phyloP scores from a whole-genome alignment of 352 stramenopile genomes.

The Pythium myriotylum region DNA sequence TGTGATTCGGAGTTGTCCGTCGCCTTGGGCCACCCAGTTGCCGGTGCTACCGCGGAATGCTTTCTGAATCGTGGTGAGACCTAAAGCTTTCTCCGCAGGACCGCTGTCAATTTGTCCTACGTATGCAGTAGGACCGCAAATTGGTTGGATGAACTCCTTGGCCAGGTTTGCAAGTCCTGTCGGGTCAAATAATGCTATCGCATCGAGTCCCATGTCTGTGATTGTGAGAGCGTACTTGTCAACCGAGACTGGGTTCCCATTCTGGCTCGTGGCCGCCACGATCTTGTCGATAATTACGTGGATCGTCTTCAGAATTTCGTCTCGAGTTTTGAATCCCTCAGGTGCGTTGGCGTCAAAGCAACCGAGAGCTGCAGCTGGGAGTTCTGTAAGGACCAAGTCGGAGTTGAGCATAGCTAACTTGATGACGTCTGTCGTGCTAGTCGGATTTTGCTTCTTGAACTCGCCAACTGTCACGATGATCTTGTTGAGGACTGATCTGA shows the following conservation, averaged over 20 bases:
- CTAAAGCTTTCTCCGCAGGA: constrained; percentile 42
- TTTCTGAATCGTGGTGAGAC: constrained; percentile 39
- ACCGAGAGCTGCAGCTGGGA: constrained; percentile 44
- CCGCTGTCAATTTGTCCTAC: constrained; percentile 54
- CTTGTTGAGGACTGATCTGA: constrained; percentile 53
- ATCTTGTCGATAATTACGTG: constrained; percentile 50
- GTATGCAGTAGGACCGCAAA: constrained; percentile 52
- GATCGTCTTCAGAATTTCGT: constrained; percentile 44
- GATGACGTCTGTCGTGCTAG: constrained; percentile 40
- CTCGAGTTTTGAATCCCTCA: constrained; percentile 27
- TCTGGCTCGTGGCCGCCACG: constrained; percentile 39
- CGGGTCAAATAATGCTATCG: constrained; percentile 49
- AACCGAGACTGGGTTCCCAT: constrained; percentile 36
- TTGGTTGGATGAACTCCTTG: constrained; percentile 53
- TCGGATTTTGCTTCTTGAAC: constrained; percentile 35
- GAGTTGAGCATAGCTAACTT: constrained; percentile 43
- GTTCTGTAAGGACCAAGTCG: constrained; percentile 45
- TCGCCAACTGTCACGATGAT: constrained; percentile 47
- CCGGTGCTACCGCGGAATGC: constrained; percentile 46
- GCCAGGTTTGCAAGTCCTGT: constrained; percentile 42
- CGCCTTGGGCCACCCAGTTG: constrained; percentile 39
- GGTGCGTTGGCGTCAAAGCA: constrained; percentile 31
- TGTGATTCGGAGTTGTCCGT: constrained; percentile 41
- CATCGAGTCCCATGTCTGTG: constrained; percentile 42
- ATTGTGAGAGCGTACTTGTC: constrained; percentile 45